phyloP scores from a whole-genome alignment of 2,329 filamentous ascomycete genomes.

The Claviceps arundinis region DNA sequence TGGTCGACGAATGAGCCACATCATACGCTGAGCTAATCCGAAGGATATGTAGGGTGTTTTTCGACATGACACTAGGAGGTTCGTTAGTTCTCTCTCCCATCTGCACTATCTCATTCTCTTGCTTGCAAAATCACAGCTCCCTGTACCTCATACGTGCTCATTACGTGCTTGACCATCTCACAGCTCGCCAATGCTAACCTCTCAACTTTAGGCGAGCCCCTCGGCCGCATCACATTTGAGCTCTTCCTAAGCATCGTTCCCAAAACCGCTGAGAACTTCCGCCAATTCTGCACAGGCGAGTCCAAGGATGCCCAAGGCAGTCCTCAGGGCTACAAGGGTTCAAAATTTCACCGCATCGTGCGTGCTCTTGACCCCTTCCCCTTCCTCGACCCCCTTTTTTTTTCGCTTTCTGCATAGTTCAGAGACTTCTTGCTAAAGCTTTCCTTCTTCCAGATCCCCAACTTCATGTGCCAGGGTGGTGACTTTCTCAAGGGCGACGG shows the following conservation, averaged over 20 bases:
- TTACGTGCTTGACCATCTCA: too few species aligned
- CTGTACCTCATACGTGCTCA: neutral
- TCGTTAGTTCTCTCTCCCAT: conserved; percentile 16
- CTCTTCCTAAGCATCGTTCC: conserved; percentile 77
- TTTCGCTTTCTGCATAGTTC: neutral
- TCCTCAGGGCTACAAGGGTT: conserved; percentile 87
- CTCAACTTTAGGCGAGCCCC: conserved; percentile 52
- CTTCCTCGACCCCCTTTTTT: too few species aligned
- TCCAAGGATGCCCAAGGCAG: conserved; percentile 62
- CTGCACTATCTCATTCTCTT: neutral
- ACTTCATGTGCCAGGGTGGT: conserved; percentile 95
- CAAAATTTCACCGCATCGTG: conserved; percentile 88
- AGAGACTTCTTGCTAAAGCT: neutral
- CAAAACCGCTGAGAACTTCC: conserved; percentile 90
- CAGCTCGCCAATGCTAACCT: neutral
- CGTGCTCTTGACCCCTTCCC: conserved; percentile 15
- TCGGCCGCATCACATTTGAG: conserved; percentile 82
- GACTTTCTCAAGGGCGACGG: conserved; percentile 93
- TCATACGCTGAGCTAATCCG: neutral
- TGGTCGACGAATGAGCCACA: too few species aligned
- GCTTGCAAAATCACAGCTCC: neutral
- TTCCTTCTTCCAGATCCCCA: conserved; percentile 53
- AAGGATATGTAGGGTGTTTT: conserved; percentile 42
- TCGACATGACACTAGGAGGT: conserved; percentile 71
- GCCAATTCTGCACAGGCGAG: conserved; percentile 93